Conservation (phyloP, 192 early-diverging fungal species). For the Dissophora ornata region DNA sequence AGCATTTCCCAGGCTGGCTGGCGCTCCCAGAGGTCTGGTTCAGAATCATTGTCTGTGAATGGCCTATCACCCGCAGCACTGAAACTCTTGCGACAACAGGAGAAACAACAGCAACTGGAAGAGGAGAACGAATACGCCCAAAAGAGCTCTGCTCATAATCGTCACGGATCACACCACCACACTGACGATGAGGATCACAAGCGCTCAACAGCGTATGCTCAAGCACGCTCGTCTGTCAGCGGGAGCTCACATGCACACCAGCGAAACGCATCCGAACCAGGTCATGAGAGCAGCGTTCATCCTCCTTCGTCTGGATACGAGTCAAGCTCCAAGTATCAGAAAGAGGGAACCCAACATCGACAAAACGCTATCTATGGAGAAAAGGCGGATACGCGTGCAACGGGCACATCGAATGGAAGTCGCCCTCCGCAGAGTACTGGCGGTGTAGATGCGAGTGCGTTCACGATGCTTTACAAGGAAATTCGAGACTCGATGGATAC, state of each 20-base stretch:
- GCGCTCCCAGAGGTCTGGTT: slow-evolving; percentile 13
- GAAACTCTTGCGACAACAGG: slow-evolving; percentile 33
- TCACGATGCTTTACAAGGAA: slow-evolving; percentile 48
- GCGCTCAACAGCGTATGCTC: background rate
- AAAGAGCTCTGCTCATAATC: background rate
- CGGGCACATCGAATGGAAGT: background rate
- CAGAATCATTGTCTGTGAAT: background rate
- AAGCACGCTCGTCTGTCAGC: slow-evolving; percentile 1
- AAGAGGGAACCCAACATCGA: background rate
- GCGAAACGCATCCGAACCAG: background rate
- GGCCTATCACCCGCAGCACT: slow-evolving; percentile 37
- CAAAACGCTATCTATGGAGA: slow-evolving; percentile 9
- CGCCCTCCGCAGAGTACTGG: slow-evolving; percentile 2
- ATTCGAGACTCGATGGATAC: slow-evolving; percentile 54
- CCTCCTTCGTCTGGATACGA: slow-evolving; percentile 12
- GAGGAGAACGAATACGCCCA: slow-evolving; percentile 6
- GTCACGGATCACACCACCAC: slow-evolving; percentile 6
- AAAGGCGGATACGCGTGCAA: background rate
- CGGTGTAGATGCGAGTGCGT: slow-evolving; percentile 47
- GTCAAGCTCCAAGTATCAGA: slow-evolving; percentile 14
- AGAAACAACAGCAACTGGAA: slow-evolving; percentile 28
- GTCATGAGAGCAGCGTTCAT: slow-evolving; percentile 2
- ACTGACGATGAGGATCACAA: slow-evolving; percentile 20
- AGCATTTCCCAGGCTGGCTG: slow-evolving; percentile 1
- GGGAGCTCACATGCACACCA: background rate